A percentile compares a stretch with the other conserved stretches of the same genome.
phyloP scores from a whole-genome alignment of 345 rosid genomes.

The Barbarea vulgaris region DNA sequence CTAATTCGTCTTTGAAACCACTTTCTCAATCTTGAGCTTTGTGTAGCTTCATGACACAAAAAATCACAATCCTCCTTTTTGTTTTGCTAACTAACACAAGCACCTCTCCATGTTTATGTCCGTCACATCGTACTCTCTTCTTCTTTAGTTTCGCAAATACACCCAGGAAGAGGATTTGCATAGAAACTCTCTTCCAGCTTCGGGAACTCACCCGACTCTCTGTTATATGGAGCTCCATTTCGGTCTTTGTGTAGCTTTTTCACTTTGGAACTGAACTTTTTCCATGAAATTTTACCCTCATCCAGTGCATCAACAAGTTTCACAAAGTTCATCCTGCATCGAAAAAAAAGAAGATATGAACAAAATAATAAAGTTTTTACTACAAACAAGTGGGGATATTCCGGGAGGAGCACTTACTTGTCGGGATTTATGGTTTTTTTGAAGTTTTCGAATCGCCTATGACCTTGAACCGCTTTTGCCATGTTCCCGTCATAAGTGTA shows the following conservation, averaged over 20 bases:
- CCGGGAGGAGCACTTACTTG: constrained; percentile 53
- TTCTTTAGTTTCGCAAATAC: constrained; percentile 62
- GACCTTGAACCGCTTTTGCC: constrained; percentile 99
- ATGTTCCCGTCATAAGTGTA: constrained; percentile 94
- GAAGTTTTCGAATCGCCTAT: constrained; percentile 81
- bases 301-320: constrained; percentile 78
- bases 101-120: constrained; percentile 17
- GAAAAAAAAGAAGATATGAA: background rate
- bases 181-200: constrained; percentile 92
- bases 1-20: constrained; percentile 19
- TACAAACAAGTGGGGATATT: background rate
- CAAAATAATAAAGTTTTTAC: background rate
- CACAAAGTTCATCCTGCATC: constrained; percentile 80
- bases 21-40: constrained; percentile 30
- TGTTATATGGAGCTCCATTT: constrained; percentile 69
- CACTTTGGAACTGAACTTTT: constrained; percentile 80
- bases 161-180: constrained; percentile 90
- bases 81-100: constrained; percentile 27
- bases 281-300: constrained; percentile 78
- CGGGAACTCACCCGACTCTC: constrained; percentile 81
- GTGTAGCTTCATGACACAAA: constrained; percentile 22
- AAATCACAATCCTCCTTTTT: constrained; percentile 10
- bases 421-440: constrained; percentile 89
- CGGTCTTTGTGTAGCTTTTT: constrained; percentile 75
- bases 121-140: constrained; percentile 30